phyloP scores from a whole-genome alignment of 805 yeast species.

The Kurtzmaniella cleridarum region DNA sequence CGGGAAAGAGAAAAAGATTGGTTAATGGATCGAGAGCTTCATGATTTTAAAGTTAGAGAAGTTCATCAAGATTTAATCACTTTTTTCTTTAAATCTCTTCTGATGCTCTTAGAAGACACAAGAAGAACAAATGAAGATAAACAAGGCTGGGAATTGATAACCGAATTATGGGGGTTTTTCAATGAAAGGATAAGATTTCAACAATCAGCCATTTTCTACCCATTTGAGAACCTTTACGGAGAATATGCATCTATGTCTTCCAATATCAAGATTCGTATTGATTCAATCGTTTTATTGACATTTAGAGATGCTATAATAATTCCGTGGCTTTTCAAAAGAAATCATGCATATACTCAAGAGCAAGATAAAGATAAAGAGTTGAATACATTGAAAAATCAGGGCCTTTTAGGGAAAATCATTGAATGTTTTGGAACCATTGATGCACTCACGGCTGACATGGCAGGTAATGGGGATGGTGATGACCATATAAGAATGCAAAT shows the following conservation, averaged over 20 bases:
- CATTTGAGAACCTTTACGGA: constrained; percentile 15
- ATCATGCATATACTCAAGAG: constrained; percentile 1
- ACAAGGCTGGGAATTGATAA: constrained; percentile 17
- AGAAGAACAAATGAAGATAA: background rate
- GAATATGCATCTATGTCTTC: background rate
- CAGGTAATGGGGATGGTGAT: constrained; percentile 16
- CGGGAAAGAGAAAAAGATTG: no score
- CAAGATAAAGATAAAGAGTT: constrained; percentile 1
- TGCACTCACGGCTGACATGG: constrained; percentile 11
- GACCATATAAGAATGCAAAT: constrained; percentile 12
- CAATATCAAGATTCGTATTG: constrained; percentile 17
- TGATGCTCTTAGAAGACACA: constrained; percentile 17
- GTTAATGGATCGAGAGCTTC: constrained; percentile 5
- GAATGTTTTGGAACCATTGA: constrained; percentile 17
- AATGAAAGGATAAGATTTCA: constrained; percentile 19
- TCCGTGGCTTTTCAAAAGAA: constrained; percentile 19
- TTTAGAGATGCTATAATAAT: constrained; percentile 22
- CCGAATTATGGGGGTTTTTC: constrained; percentile 24
- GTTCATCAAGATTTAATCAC: constrained; percentile 22
- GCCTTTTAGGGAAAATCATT: constrained; percentile 8
- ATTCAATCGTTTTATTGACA: constrained; percentile 19
- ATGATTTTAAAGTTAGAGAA: constrained; percentile 24
- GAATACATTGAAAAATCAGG: background rate
- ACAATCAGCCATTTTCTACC: constrained; percentile 19
- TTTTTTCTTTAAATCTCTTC: constrained; percentile 20